These are phyloP conservation scores for Rauvolfia tetraphylla DNA, from an alignment of 257 asterid genomes.

Conservation along the genomic window DNA sequence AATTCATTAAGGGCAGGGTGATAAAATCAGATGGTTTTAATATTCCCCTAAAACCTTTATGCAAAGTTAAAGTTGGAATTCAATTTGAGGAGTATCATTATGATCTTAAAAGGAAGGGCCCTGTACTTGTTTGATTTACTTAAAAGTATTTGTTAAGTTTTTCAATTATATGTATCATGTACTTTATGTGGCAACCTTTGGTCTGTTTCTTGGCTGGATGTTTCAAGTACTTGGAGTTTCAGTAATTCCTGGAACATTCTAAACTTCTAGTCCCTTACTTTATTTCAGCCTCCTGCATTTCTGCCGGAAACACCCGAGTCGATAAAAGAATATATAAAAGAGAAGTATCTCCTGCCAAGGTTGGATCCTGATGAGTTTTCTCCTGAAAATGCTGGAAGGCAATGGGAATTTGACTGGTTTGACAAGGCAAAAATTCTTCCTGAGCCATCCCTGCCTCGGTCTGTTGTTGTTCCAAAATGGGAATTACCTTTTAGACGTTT, in stretches of 20 bases:
- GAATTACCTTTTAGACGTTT: conserved; percentile 83
- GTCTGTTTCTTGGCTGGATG: not conserved
- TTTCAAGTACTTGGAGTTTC: not conserved
- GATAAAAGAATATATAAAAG: conserved; percentile 53
- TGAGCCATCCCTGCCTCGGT: conserved; percentile 76
- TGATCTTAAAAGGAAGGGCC: not conserved
- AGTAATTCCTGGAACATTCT: not conserved
- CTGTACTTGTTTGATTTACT: not conserved
- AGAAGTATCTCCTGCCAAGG: conserved; percentile 66
- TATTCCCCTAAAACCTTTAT: not conserved
- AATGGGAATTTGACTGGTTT: conserved; percentile 99
- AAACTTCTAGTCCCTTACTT: not conserved
- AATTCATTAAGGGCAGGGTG: not conserved
- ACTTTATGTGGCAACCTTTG: not conserved
- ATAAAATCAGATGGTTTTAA: not conserved
- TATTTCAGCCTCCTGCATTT: conserved; percentile 87
- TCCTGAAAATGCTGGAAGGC: conserved; percentile 79
- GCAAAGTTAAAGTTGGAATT: not conserved
- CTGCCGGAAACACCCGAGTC: conserved; percentile 86
- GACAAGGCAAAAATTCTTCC: conserved; percentile 67
- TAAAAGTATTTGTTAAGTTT: not conserved
- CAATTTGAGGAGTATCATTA: not conserved
- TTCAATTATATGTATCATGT: not conserved
- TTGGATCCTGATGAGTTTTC: conserved; percentile 76
- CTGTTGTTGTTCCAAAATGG: conserved; percentile 83